Base-by-base conservation (phyloP, 345 rosid genomes). In the Crucihimalaya himalaica region DNA sequence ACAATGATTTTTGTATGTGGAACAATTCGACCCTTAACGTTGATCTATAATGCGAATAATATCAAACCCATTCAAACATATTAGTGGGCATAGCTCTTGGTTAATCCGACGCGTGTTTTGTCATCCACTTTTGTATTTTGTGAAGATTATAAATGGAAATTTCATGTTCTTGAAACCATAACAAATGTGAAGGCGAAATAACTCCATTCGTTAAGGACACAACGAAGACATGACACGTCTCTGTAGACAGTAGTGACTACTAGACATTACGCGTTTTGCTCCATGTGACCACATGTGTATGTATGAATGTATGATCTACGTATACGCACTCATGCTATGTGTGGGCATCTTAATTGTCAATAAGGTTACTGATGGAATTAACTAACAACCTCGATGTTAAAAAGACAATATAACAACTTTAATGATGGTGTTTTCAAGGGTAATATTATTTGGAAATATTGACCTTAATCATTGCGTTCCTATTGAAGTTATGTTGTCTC, bases 391-490 rank as follows among this genome's bases (percentile, higher is more conserved):
- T 76, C 70, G 75, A 76, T 76, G 74, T 62, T 75, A 34, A 53
- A 75, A 55, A 69, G 43, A 42, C 19, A 53, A 61, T 76, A 54
- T 70, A 76, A 47, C 66, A 28, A 57, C 80, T 70, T 56, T 70
- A 70, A 76, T 76, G 66, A 76, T 76, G 43, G 50, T 55, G 75
- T 70, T 63, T 63, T 70, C 71, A 55, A 76, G 71, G 75, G 80
- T 76, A 46, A 73, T 11, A 48, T 56, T 70, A 63, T 76, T 46
- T 28, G 60, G 43, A 63, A 47, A 53, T 70, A 43, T 70, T 76
- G 66, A 76, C 80, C 60, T 70, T 63, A 70, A 76, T 76, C 71
- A 76, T 70, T 76, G 71, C 70, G 76, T 56, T 76, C 79, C 70
- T 66, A 63, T 68, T 61, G 15, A 7, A 67, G 7, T 35, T 66